Evolutionary conservation across 805 yeast species (phyloP).

Genomic region (Candida incommunis): DNA sequence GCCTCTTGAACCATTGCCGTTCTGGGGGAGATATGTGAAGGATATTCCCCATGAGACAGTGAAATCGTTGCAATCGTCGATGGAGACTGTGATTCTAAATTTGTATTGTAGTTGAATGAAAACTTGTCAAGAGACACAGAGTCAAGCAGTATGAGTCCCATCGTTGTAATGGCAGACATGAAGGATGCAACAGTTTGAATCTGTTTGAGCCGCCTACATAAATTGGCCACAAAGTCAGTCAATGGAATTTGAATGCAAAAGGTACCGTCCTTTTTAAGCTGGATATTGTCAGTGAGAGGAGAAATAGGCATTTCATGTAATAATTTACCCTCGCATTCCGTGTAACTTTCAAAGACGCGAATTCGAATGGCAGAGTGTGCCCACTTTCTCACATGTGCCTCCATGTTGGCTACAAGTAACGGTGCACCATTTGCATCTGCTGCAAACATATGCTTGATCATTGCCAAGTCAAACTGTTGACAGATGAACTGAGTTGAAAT

Average conservation of each 20-base stretch:
- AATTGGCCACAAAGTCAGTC: not conserved
- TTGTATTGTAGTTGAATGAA: not conserved
- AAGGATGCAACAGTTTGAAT: not conserved
- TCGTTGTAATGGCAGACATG: not conserved
- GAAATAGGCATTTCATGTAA: not conserved
- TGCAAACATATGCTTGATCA: not conserved
- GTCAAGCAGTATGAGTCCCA: not conserved
- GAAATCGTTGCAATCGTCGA: not conserved
- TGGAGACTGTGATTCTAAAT: not conserved
- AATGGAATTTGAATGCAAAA: not conserved
- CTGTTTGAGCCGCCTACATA: not conserved
- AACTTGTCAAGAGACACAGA: not conserved
- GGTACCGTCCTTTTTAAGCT: not conserved
- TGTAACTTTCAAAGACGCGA: not conserved
- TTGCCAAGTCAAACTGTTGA: conserved; percentile 1
- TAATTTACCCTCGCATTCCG: not conserved
- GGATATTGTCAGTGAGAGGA: not conserved
- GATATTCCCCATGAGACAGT: not conserved
- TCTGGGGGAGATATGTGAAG: not conserved
- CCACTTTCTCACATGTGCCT: not conserved
- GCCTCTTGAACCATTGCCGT: not conserved
- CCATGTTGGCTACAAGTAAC: not conserved
- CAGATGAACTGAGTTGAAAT: not conserved
- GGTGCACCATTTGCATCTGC: not conserved
- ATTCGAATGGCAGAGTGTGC: not conserved